Conservation (phyloP, 2,329 filamentous ascomycete genomes). For the Nothopassalora personata region DNA sequence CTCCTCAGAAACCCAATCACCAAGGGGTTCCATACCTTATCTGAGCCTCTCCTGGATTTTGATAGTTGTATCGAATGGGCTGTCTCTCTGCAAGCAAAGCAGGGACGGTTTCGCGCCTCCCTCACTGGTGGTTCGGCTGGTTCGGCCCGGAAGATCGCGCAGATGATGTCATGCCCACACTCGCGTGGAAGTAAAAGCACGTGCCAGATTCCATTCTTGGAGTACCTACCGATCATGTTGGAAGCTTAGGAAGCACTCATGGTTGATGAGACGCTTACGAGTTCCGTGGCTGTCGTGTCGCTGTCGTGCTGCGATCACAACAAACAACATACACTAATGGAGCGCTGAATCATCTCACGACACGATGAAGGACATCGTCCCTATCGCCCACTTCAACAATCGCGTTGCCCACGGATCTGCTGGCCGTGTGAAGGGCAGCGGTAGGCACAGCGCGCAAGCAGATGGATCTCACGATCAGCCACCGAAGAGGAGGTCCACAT, state of each 20-base stretch:
- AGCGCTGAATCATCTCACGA: not conserved
- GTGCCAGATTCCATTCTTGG: too few species aligned
- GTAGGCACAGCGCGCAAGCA: not conserved
- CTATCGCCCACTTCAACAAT: not conserved
- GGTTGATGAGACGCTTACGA: not conserved
- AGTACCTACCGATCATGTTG: too few species aligned
- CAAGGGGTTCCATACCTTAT: too few species aligned
- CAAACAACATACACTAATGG: not conserved
- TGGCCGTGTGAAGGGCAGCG: not conserved
- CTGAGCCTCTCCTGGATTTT: too few species aligned
- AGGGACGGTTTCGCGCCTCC: not conserved
- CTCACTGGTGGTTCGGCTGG: too few species aligned
- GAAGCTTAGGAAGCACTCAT: not conserved
- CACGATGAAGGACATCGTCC: slow-evolving; percentile 1
- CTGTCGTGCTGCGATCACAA: not conserved
- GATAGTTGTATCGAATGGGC: too few species aligned
- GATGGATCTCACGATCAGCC: not conserved
- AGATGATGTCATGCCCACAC: too few species aligned
- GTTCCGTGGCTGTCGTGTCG: not conserved
- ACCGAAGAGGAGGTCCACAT: not conserved
- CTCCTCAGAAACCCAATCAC: too few species aligned
- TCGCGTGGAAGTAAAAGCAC: too few species aligned
- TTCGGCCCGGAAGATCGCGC: too few species aligned
- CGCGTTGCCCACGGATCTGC: not conserved
- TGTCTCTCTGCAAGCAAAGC: not conserved